Percentiles rank a stretch among this genome's conserved stretches.
phyloP scores from a whole-genome alignment of 177 flowering plant species.

The Vitis hybrid region DNA sequence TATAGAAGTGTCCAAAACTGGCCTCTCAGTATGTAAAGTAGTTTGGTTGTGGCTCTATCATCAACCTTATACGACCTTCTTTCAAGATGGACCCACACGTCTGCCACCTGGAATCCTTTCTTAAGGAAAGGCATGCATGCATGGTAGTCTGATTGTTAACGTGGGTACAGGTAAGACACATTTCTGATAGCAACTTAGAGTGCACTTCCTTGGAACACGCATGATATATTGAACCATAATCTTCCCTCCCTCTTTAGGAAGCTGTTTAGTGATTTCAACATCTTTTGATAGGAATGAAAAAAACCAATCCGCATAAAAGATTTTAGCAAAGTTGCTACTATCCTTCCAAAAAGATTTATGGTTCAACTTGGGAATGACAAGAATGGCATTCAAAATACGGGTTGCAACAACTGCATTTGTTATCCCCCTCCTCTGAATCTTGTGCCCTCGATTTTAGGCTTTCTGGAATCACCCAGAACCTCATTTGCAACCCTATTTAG shows the following conservation, averaged over 20 bases:
- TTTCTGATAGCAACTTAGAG: slow-evolving; percentile 37
- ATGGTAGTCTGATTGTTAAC: too few relatives aligned
- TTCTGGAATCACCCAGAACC: too few relatives aligned
- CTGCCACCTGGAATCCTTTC: too few relatives aligned
- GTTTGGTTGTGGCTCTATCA: too few relatives aligned
- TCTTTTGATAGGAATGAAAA: slow-evolving; percentile 44
- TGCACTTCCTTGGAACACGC: slow-evolving; percentile 71
- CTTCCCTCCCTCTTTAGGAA: slow-evolving; percentile 40
- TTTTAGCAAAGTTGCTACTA: slow-evolving; percentile 50
- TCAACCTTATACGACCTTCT: too few relatives aligned
- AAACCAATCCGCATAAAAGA: slow-evolving; percentile 63
- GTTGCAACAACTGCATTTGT: slow-evolving; percentile 75
- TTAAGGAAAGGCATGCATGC: too few relatives aligned
- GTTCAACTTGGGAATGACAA: slow-evolving; percentile 62
- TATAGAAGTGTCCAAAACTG: slow-evolving; percentile 80
- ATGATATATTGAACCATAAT: slow-evolving; percentile 28
- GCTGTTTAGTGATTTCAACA: slow-evolving; percentile 49
- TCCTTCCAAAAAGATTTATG: slow-evolving; percentile 66
- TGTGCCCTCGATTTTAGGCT: too few relatives aligned
- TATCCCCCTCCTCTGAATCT: slow-evolving; percentile 18
- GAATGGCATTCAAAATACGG: slow-evolving; percentile 59
- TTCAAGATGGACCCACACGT: too few relatives aligned
- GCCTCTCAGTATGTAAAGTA: too few relatives aligned
- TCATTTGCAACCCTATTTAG: too few relatives aligned
- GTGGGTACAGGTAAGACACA: slow-evolving; percentile 45